A percentile compares a stretch with the other conserved stretches of the same genome.
Conservation (phyloP, 345 rosid genomes). For the Rhodamnia rubescens region DNA sequence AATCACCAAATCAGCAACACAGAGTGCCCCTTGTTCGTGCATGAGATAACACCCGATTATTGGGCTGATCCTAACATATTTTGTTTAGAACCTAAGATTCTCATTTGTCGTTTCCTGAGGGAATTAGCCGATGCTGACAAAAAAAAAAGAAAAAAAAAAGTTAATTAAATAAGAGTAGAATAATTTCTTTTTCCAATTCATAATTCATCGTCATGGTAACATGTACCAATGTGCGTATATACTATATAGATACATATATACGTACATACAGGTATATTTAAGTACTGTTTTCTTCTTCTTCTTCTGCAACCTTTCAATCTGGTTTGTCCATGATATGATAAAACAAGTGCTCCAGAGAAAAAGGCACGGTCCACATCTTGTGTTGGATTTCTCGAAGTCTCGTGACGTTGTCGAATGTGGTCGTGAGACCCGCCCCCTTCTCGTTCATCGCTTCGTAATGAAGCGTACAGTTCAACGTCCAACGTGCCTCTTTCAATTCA, state of each 20-base stretch:
- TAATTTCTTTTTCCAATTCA: too few species aligned
- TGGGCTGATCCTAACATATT: background rate
- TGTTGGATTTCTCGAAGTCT: background rate
- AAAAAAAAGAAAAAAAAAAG: background rate
- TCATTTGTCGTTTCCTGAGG: too few species aligned
- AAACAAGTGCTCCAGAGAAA: background rate
- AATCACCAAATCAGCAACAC: background rate
- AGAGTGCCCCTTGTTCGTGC: background rate
- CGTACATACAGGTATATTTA: too few species aligned
- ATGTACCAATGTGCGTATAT: too few species aligned
- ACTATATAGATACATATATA: too few species aligned
- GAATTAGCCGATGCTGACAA: too few species aligned
- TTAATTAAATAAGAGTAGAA: too few species aligned
- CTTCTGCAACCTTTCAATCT: background rate
- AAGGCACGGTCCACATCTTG: background rate
- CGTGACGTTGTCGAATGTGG: background rate
- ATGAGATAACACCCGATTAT: too few species aligned
- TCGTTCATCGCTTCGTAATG: background rate
- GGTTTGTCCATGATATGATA: background rate
- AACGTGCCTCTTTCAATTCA: too few species aligned
- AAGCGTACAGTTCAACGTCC: background rate
- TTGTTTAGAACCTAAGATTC: background rate
- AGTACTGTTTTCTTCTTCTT: background rate
- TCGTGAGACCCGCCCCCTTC: background rate
- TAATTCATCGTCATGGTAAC: too few species aligned